A percentile compares a stretch with the other conserved stretches of the same genome.
Evolutionary conservation across 306 rosid species (phyloP).

Genomic region (Cicer yamashitae): DNA sequence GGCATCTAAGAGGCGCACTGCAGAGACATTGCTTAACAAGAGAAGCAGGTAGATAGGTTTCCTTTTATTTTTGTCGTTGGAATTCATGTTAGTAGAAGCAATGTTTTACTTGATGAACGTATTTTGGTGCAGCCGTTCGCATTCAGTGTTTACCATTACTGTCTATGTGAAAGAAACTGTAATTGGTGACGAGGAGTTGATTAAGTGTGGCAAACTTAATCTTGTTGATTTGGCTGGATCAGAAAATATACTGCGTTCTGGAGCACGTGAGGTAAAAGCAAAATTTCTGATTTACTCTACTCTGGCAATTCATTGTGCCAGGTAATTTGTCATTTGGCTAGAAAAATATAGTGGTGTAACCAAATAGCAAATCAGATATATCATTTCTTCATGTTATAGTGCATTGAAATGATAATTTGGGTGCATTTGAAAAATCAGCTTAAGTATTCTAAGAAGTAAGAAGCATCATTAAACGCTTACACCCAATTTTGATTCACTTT

Average conservation of each 20-base stretch:
- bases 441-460: not conserved
- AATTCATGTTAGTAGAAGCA: slow-evolving; percentile 30
- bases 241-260: slow-evolving; percentile 94
- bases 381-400: not conserved
- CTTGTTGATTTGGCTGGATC: slow-evolving; percentile 99
- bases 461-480: not conserved
- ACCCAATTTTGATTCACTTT: not conserved
- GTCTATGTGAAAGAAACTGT: slow-evolving; percentile 83
- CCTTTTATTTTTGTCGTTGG: not conserved
- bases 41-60: slow-evolving; percentile 84
- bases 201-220: slow-evolving; percentile 97
- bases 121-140: slow-evolving; percentile 85
- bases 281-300: slow-evolving; percentile 16
- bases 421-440: not conserved
- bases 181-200: slow-evolving; percentile 86
- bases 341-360: slow-evolving; percentile 13
- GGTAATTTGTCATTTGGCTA: slow-evolving; percentile 9
- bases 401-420: slow-evolving; percentile 4
- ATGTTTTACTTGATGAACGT: not conserved
- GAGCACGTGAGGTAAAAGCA: slow-evolving; percentile 88
- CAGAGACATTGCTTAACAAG: slow-evolving; percentile 92
- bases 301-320: slow-evolving; percentile 1
- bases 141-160: slow-evolving; percentile 91
- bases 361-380: slow-evolving; percentile 13
- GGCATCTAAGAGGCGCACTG: slow-evolving; percentile 88